Evolutionary conservation across 192 early-diverging fungal genomes (phyloP).

Genomic region (Coemansia sp.): DNA sequence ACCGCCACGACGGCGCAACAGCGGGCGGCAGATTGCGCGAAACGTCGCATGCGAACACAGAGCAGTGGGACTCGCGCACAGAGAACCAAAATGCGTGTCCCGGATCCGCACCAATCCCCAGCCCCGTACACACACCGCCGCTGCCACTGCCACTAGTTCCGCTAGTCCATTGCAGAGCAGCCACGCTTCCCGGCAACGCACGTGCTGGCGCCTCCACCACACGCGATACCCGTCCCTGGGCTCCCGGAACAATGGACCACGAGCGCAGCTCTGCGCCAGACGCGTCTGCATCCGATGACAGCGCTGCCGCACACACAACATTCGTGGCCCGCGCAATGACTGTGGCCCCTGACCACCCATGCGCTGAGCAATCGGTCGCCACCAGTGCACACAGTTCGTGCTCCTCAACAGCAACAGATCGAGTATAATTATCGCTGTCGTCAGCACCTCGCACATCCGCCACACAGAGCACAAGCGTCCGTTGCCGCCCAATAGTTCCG

Average conservation of each 20-base stretch:
- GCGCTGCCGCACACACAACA: constrained; percentile 11
- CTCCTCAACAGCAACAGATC: neutral
- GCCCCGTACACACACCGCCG: neutral
- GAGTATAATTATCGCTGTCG: neutral
- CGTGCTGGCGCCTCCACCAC: neutral
- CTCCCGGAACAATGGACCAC: constrained; percentile 18
- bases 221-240: neutral
- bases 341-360: constrained; percentile 1
- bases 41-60: neutral
- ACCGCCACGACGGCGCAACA: constrained; percentile 38
- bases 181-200: neutral
- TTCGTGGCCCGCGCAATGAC: constrained; percentile 12
- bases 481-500: too few relatives aligned
- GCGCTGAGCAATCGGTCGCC: neutral
- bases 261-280: constrained; percentile 11
- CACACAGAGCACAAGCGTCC: constrained; percentile 5
- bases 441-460: constrained; percentile 3
- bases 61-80: neutral
- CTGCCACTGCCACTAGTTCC: neutral
- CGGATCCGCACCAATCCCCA: neutral
- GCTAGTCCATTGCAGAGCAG: constrained; percentile 26
- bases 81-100: constrained; percentile 32
- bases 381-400: constrained; percentile 5
- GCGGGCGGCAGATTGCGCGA: constrained; percentile 1
- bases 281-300: neutral